Conservation (phyloP, 225 moss, liverwort and hornwort genomes). For the Takakia lepidozioides region DNA sequence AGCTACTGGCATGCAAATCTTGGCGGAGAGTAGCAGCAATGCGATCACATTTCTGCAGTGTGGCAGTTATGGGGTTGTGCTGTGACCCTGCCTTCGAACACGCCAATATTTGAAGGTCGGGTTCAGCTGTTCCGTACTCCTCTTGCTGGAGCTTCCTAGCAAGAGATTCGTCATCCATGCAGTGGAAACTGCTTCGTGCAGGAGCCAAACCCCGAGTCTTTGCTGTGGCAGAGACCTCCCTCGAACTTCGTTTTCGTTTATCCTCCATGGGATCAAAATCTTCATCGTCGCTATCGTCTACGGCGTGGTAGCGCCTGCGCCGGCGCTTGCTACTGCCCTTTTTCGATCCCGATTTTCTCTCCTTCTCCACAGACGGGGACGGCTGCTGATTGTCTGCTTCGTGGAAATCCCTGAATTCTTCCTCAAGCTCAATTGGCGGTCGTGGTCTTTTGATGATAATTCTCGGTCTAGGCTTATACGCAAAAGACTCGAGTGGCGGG, state of each 20-base stretch:
- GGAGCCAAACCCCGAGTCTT: no score
- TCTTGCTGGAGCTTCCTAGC: constrained; percentile 25
- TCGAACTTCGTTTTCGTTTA: constrained; percentile 22
- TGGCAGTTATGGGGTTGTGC: constrained; percentile 64
- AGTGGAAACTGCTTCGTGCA: not conserved
- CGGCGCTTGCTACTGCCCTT: constrained; percentile 34
- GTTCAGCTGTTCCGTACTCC: constrained; percentile 37
- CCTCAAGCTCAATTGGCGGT: constrained; percentile 30
- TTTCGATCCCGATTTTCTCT: constrained; percentile 12
- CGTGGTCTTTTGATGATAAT: constrained; percentile 33
- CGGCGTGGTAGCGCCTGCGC: constrained; percentile 39
- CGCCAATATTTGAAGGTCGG: constrained; percentile 14
- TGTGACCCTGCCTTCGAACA: constrained; percentile 28
- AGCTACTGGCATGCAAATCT: constrained; percentile 55
- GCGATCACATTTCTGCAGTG: constrained; percentile 76
- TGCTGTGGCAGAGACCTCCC: constrained; percentile 8
- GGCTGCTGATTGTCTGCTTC: constrained; percentile 17
- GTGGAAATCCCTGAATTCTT: constrained; percentile 18
- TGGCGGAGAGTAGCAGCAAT: constrained; percentile 77
- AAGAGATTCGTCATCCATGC: constrained; percentile 19
- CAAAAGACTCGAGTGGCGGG: constrained; percentile 15
- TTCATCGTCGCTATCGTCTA: constrained; percentile 73
- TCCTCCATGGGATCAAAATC: constrained; percentile 35
- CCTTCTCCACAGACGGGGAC: constrained; percentile 11
- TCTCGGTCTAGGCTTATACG: constrained; percentile 24